Percentiles rank a stretch among this genome's conserved stretches.
phyloP scores from a whole-genome alignment of 768 basidiomycete genomes.

The Inosperma sp. region DNA sequence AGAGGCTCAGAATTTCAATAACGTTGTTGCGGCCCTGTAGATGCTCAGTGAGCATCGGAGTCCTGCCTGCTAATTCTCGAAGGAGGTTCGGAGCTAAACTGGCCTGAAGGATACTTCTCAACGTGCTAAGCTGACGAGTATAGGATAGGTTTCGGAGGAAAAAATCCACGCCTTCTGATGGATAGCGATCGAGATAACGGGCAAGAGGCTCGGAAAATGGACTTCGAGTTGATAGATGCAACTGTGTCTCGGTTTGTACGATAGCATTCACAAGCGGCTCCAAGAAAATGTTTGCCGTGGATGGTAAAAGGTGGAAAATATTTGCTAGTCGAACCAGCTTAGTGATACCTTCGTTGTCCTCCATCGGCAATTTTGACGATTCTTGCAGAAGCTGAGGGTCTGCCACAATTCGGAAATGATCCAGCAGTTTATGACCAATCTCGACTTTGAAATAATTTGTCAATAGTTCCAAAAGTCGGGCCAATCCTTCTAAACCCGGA shows the following conservation, averaged over 20 bases:
- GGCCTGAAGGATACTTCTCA: slow-evolving; percentile 78
- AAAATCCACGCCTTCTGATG: slow-evolving; percentile 77
- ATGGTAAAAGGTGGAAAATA: slow-evolving; percentile 94
- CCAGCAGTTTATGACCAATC: slow-evolving; percentile 94
- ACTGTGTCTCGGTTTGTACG: slow-evolving; percentile 86
- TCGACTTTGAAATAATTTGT: slow-evolving; percentile 99
- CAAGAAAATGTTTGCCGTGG: slow-evolving; percentile 88
- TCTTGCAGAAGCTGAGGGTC: slow-evolving; percentile 81
- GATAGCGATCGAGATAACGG: slow-evolving; percentile 88
- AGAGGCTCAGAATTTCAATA: slow-evolving; percentile 68
- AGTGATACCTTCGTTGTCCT: slow-evolving; percentile 86
- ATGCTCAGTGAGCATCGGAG: slow-evolving; percentile 46
- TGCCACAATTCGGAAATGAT: slow-evolving; percentile 91
- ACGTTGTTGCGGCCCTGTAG: slow-evolving; percentile 49
- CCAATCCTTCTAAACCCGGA: slow-evolving; percentile 87
- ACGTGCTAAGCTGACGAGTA: slow-evolving; percentile 74
- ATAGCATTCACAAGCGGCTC: slow-evolving; percentile 81
- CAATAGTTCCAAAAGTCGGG: slow-evolving; percentile 85
- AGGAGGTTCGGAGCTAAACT: slow-evolving; percentile 71
- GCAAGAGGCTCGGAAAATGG: slow-evolving; percentile 93
- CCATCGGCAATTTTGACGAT: slow-evolving; percentile 72
- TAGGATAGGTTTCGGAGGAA: slow-evolving; percentile 77
- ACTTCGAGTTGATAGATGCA: slow-evolving; percentile 85
- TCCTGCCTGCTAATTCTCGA: slow-evolving; percentile 60
- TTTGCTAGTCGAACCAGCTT: slow-evolving; percentile 94